These are phyloP conservation scores for Terfezia claveryi DNA, from an alignment of 495 filamentous ascomycete species.

Conservation along the genomic window DNA sequence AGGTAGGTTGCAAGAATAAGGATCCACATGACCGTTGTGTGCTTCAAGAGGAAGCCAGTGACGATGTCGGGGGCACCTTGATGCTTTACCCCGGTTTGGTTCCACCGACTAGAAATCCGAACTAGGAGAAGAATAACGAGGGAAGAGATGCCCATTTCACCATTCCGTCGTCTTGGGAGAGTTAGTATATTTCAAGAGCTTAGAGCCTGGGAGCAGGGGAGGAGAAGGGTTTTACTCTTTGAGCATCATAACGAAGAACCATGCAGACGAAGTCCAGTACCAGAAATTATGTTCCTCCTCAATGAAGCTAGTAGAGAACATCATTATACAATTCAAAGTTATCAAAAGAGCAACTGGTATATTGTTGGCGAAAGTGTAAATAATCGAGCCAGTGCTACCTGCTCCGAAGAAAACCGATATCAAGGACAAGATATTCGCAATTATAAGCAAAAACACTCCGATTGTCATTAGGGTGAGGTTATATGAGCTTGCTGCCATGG, in stretches of 20 bases:
- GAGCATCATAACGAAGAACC: constrained; percentile 43
- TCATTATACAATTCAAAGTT: constrained; percentile 44
- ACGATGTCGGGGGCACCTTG: constrained; percentile 72
- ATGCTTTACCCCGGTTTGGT: constrained; percentile 91
- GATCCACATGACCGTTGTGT: constrained; percentile 48
- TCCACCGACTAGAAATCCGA: constrained; percentile 58
- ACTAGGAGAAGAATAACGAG: constrained; percentile 25
- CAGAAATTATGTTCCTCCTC: constrained; percentile 98
- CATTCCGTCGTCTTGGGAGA: not conserved
- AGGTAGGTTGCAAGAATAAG: constrained; percentile 50
- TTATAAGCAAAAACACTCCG: constrained; percentile 29
- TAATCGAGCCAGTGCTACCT: not conserved
- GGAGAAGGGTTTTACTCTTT: constrained; percentile 21
- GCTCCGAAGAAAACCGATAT: constrained; percentile 3
- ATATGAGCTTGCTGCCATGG: constrained; percentile 67
- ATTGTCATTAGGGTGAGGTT: constrained; percentile 37
- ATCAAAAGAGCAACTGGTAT: constrained; percentile 19
- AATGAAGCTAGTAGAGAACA: constrained; percentile 94
- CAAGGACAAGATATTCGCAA: constrained; percentile 24
- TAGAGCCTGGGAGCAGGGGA: not conserved
- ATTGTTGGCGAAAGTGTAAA: constrained; percentile 6
- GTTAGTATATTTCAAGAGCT: not conserved
- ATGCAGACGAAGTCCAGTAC: constrained; percentile 74
- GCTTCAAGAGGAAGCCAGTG: constrained; percentile 36
- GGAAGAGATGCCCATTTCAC: not conserved